Percentiles rank a stretch among this genome's conserved stretches.
Conservation (phyloP, 768 basidiomycete genomes). For the Rhodotorula toruloides region DNA sequence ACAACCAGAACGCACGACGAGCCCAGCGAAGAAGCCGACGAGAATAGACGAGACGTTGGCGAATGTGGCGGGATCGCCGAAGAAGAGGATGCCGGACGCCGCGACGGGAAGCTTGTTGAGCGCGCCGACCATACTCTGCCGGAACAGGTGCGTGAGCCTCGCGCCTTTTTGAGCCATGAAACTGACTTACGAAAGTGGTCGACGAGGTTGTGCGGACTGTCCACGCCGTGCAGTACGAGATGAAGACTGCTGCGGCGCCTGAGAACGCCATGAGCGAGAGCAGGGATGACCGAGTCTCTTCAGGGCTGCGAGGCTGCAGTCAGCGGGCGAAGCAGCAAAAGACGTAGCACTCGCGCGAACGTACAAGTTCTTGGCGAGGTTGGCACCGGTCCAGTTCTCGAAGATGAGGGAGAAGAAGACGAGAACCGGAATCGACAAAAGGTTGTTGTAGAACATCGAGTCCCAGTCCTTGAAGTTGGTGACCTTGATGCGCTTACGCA, state of each 20-base stretch:
- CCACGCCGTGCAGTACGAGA: slow-evolving; percentile 96
- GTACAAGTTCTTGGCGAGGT: slow-evolving; percentile 80
- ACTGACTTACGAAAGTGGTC: slow-evolving; percentile 66
- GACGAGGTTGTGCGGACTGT: slow-evolving; percentile 92
- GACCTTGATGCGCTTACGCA: slow-evolving; percentile 92
- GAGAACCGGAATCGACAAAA: slow-evolving; percentile 87
- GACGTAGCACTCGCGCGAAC: too few relatives aligned
- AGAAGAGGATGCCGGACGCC: slow-evolving; percentile 96
- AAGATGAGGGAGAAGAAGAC: slow-evolving; percentile 70
- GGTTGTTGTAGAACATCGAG: slow-evolving; percentile 97
- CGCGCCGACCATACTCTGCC: slow-evolving; percentile 75
- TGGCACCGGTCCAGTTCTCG: slow-evolving; percentile 83
- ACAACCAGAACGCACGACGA: slow-evolving; percentile 4
- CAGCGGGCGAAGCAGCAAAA: too few relatives aligned
- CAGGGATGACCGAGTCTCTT: slow-evolving; percentile 68
- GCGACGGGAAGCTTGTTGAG: slow-evolving; percentile 97
- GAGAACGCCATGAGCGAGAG: slow-evolving; percentile 88
- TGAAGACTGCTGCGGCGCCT: slow-evolving; percentile 94
- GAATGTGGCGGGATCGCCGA: slow-evolving; percentile 79
- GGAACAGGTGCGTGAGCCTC: slow-evolving; percentile 47
- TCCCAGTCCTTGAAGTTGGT: slow-evolving; percentile 98
- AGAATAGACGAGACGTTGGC: slow-evolving; percentile 82
- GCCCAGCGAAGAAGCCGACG: slow-evolving; percentile 61
- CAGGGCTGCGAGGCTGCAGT: slow-evolving; percentile 73
- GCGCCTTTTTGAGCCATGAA: neutral